phyloP scores from a whole-genome alignment of 164 flowering plant species.

The Litsea cubeba region DNA sequence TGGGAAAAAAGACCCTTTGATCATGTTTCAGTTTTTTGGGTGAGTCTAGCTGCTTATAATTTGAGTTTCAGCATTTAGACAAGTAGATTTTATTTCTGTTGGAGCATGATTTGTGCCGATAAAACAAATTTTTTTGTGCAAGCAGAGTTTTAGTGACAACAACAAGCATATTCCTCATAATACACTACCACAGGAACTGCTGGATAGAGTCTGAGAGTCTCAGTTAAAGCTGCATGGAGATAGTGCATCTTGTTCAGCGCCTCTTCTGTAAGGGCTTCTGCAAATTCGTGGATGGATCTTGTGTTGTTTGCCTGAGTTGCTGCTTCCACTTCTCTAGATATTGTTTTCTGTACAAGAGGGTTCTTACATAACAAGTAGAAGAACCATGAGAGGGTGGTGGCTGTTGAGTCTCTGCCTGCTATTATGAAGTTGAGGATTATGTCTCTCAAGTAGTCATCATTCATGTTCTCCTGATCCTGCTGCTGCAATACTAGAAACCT shows the following conservation, averaged over 20 bases:
- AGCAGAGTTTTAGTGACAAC: too few species aligned
- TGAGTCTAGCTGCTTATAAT: too few species aligned
- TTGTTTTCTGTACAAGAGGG: slow-evolving; percentile 53
- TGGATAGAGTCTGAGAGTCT: slow-evolving; percentile 85
- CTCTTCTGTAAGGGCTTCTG: slow-evolving; percentile 40
- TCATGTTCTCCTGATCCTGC: slow-evolving; percentile 45
- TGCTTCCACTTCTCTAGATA: slow-evolving; percentile 42
- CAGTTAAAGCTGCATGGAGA: slow-evolving; percentile 79
- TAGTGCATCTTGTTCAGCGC: slow-evolving; percentile 72
- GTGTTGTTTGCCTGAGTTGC: not conserved
- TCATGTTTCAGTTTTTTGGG: too few species aligned
- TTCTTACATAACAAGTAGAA: slow-evolving; percentile 61
- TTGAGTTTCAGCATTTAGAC: too few species aligned
- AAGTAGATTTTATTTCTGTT: too few species aligned
- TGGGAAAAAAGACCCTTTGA: too few species aligned
- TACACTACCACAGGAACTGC: slow-evolving; percentile 70
- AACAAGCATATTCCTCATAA: too few species aligned
- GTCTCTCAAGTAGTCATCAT: slow-evolving; percentile 53
- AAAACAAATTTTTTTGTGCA: too few species aligned
- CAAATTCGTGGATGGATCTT: slow-evolving; percentile 28
- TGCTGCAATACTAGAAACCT: slow-evolving; percentile 51
- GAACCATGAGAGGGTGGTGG: slow-evolving; percentile 67
- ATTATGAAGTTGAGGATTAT: slow-evolving; percentile 54
- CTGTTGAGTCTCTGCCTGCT: slow-evolving; percentile 63
- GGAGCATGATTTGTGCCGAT: too few species aligned